Evolutionary conservation across 2,329 filamentous ascomycete species (phyloP).

Genomic region (Fusarium protoensiforme): DNA sequence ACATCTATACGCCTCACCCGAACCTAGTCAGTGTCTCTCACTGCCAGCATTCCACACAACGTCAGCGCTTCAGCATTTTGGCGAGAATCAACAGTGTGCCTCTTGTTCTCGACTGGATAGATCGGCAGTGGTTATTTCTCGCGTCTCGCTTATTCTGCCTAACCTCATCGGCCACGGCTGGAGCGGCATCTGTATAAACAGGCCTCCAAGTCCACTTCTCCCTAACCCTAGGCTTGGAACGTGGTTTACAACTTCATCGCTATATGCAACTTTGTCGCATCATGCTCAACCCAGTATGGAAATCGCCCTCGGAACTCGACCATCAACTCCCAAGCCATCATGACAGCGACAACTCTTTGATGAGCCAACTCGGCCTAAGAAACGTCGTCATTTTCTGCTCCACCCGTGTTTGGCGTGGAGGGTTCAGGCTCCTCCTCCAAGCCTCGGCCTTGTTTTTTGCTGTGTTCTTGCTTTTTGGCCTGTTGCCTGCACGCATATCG

Average conservation of each 20-base stretch:
- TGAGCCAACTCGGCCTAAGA: slow-evolving; percentile 34
- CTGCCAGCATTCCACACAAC: slow-evolving; percentile 15
- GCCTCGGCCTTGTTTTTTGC: slow-evolving; percentile 40
- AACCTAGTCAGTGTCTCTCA: slow-evolving; percentile 26
- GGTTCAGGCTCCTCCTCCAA: slow-evolving; percentile 46
- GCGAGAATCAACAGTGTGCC: not conserved
- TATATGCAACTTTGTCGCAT: not conserved
- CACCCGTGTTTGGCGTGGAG: slow-evolving; percentile 54
- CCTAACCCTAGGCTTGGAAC: not conserved
- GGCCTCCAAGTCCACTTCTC: not conserved
- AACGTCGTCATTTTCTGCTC: slow-evolving; percentile 54
- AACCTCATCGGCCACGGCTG: not conserved
- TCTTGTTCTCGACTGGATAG: slow-evolving; percentile 7
- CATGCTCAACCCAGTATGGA: slow-evolving; percentile 40
- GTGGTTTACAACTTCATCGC: not conserved
- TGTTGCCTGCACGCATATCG: slow-evolving; percentile 38
- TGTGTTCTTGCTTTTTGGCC: slow-evolving; percentile 42
- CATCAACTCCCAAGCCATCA: slow-evolving; percentile 27
- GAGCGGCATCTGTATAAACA: slow-evolving; percentile 7
- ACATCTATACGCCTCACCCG: slow-evolving; percentile 18
- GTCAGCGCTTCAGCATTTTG: slow-evolving; percentile 1
- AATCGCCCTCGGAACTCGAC: slow-evolving; percentile 37
- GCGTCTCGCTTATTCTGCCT: not conserved
- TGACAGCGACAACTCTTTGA: slow-evolving; percentile 33
- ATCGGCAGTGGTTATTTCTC: slow-evolving; percentile 4